Evolutionary conservation across 2,329 filamentous ascomycete genomes (phyloP).

Genomic region (Emericellopsis atlantica): DNA sequence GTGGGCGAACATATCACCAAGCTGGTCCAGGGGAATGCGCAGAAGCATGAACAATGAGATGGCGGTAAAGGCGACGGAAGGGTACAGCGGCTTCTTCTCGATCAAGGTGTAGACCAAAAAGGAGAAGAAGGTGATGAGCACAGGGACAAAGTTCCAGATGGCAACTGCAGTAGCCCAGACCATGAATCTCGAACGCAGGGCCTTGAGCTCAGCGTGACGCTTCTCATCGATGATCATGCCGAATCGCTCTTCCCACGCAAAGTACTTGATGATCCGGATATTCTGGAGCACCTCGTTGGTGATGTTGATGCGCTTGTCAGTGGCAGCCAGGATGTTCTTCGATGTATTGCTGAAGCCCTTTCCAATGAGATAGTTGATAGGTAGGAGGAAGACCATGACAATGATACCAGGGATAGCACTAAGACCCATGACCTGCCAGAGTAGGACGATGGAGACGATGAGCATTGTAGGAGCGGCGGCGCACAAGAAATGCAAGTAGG

Average conservation of each 20-base stretch:
- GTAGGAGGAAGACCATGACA: constrained; percentile 79
- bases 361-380: constrained; percentile 81
- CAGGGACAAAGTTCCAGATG: constrained; percentile 90
- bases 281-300: constrained; percentile 97
- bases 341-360: constrained; percentile 76
- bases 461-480: constrained; percentile 85
- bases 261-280: constrained; percentile 98
- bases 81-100: constrained; percentile 78
- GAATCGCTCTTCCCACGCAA: constrained; percentile 94
- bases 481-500: constrained; percentile 93
- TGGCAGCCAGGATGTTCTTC: constrained; percentile 83
- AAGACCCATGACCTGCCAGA: constrained; percentile 82
- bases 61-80: constrained; percentile 89
- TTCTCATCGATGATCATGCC: constrained; percentile 81
- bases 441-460: constrained; percentile 62
- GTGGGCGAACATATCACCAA: constrained; percentile 97
- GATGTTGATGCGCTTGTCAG: constrained; percentile 88
- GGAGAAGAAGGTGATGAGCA: constrained; percentile 91
- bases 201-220: constrained; percentile 62
- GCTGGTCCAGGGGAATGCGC: constrained; percentile 83
- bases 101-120: constrained; percentile 88
- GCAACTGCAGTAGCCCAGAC: constrained; percentile 87
- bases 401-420: constrained; percentile 89
- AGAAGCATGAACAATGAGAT: constrained; percentile 92
- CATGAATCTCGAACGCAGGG: constrained; percentile 72